Percentiles rank a stretch among this genome's conserved stretches.
Evolutionary conservation across 169 alveolate genomes (phyloP).

Genomic region (Eimeria tenella): DNA sequence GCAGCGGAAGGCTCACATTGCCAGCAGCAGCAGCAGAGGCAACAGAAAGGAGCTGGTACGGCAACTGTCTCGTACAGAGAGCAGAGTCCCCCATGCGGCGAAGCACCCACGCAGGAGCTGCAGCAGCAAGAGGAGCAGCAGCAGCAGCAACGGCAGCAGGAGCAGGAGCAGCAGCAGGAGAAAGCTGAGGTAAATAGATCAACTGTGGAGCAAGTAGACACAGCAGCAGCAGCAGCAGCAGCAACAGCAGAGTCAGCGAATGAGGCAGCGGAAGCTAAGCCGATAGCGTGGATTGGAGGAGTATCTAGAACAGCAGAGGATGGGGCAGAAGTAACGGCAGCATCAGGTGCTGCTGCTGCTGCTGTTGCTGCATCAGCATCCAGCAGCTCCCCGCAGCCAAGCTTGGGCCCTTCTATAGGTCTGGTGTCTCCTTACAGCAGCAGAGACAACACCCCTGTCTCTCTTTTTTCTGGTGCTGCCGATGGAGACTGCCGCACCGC

Average conservation of each 20-base stretch:
- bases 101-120: neutral
- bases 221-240: neutral
- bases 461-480: constrained; percentile 9
- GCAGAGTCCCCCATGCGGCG: neutral
- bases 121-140: neutral
- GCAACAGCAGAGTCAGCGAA: constrained; percentile 4
- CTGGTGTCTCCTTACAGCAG: constrained; percentile 51
- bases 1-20: neutral
- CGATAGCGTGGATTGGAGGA: neutral
- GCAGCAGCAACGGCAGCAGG: neutral
- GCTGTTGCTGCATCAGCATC: constrained; percentile 7
- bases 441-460: constrained; percentile 34
- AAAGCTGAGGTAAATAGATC: too few relatives aligned
- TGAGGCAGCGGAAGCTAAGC: neutral
- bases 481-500: constrained; percentile 58
- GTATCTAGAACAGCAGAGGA: neutral
- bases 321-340: neutral
- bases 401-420: constrained; percentile 3
- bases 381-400: neutral
- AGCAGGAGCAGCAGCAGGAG: neutral
- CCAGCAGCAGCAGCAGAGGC: neutral
- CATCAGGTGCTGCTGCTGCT: constrained; percentile 3
- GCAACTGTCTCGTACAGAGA: too few relatives aligned
- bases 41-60: neutral
- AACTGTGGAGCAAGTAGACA: too few relatives aligned